phyloP scores from a whole-genome alignment of 2,329 filamentous ascomycete species.

The Pseudogymnoascus sp. region DNA sequence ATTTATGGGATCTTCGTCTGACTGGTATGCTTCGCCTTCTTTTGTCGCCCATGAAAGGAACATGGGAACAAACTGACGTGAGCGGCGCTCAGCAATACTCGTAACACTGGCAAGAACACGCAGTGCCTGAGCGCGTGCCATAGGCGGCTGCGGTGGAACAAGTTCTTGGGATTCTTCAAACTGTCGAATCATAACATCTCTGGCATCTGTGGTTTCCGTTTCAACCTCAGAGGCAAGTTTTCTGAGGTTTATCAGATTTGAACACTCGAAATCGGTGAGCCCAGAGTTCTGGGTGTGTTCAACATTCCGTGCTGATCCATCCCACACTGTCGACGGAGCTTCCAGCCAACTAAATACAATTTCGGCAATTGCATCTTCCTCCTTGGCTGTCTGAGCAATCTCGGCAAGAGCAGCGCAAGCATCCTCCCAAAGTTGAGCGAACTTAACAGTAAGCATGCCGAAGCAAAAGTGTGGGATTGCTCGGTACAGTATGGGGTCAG shows the following conservation, averaged over 20 bases:
- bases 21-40: constrained; percentile 26
- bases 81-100: constrained; percentile 73
- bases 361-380: constrained; percentile 63
- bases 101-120: constrained; percentile 69
- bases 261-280: constrained; percentile 76
- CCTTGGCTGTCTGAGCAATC: constrained; percentile 60
- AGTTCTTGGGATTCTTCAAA: constrained; percentile 58
- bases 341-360: constrained; percentile 74
- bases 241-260: constrained; percentile 57
- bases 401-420: constrained; percentile 66
- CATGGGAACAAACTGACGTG: constrained; percentile 74
- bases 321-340: constrained; percentile 46
- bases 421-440: constrained; percentile 84
- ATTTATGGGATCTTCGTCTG: constrained; percentile 21
- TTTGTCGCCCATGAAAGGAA: constrained; percentile 72
- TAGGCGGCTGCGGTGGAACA: constrained; percentile 41
- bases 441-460: constrained; percentile 76
- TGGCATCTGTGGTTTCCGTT: constrained; percentile 42
- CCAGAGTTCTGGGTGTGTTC: constrained; percentile 31
- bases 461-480: constrained; percentile 79
- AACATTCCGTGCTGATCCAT: constrained; percentile 33
- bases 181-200: constrained; percentile 49
- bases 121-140: constrained; percentile 68
- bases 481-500: constrained; percentile 57
- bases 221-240: constrained; percentile 44